phyloP scores from a whole-genome alignment of 441 rosid species.

The Populus hybrid region DNA sequence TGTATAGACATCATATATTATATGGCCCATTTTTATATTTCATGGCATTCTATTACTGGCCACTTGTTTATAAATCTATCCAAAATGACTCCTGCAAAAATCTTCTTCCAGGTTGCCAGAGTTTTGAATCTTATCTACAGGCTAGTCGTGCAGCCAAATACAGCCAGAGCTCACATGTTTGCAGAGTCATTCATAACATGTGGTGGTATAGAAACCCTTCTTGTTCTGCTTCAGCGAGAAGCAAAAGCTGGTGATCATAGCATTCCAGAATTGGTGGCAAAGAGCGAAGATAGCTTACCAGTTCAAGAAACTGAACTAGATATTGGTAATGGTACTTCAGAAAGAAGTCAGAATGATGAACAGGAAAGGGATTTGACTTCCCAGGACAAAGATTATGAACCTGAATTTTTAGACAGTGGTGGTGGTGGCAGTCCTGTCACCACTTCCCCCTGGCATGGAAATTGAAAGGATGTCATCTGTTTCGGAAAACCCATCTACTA shows the following conservation, averaged over 20 bases:
- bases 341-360: constrained; percentile 41
- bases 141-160: constrained; percentile 94
- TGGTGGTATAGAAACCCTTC: constrained; percentile 98
- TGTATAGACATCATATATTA: constrained; percentile 3
- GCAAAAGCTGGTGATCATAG: constrained; percentile 78
- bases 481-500: constrained; percentile 52
- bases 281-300: constrained; percentile 36
- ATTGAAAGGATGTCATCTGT: constrained; percentile 62
- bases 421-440: constrained; percentile 35
- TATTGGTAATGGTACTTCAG: constrained; percentile 31
- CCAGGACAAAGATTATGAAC: constrained; percentile 38
- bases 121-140: constrained; percentile 87
- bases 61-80: constrained; percentile 14
- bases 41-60: not conserved
- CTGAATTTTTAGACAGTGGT: constrained; percentile 36
- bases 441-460: constrained; percentile 36
- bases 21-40: constrained; percentile 12
- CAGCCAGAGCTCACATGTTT: constrained; percentile 74
- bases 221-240: constrained; percentile 94
- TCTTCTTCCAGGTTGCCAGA: constrained; percentile 75
- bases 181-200: constrained; percentile 78
- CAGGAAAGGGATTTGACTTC: constrained; percentile 37
- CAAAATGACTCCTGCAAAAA: constrained; percentile 15
- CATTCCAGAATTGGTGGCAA: constrained; percentile 37
- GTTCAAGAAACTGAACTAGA: constrained; percentile 42